A percentile compares a stretch with the other conserved stretches of the same genome.
Conservation (phyloP, 495 filamentous ascomycete species). For the Lasiosphaeria ovina region DNA sequence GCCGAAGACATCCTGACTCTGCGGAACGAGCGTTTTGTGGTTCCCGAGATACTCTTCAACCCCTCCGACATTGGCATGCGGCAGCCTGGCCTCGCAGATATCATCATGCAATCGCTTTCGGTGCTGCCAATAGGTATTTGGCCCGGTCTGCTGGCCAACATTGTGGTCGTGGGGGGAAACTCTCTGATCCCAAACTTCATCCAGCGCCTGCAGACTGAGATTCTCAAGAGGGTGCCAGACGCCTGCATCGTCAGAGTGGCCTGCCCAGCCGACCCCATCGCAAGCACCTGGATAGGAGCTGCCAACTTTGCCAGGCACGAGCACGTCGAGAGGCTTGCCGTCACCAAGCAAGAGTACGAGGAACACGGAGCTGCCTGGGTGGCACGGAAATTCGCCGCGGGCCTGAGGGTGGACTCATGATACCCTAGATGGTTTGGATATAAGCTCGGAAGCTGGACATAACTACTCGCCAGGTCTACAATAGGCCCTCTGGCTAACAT, state of each 20-base stretch:
- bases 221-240: constrained; percentile 69
- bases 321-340: constrained; percentile 60
- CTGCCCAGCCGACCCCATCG: constrained; percentile 70
- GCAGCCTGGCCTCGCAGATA: constrained; percentile 77
- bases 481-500: no score
- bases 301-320: constrained; percentile 69
- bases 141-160: constrained; percentile 78
- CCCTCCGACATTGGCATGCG: constrained; percentile 84
- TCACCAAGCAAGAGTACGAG: constrained; percentile 85
- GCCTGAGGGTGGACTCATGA: constrained; percentile 29
- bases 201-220: constrained; percentile 74
- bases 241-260: constrained; percentile 75
- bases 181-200: constrained; percentile 76
- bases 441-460: not conserved
- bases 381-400: constrained; percentile 62
- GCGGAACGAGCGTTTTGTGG: constrained; percentile 86
- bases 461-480: no score
- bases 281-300: constrained; percentile 81
- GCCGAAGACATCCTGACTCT: constrained; percentile 83
- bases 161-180: constrained; percentile 88
- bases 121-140: constrained; percentile 72
- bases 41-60: constrained; percentile 86
- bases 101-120: constrained; percentile 77
- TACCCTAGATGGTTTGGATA: not conserved
- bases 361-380: constrained; percentile 82